A percentile compares a stretch with the other conserved stretches of the same genome.
These are phyloP conservation scores for Boletus sp. DNA, from an alignment of 768 basidiomycete species.

Conservation along the genomic window DNA sequence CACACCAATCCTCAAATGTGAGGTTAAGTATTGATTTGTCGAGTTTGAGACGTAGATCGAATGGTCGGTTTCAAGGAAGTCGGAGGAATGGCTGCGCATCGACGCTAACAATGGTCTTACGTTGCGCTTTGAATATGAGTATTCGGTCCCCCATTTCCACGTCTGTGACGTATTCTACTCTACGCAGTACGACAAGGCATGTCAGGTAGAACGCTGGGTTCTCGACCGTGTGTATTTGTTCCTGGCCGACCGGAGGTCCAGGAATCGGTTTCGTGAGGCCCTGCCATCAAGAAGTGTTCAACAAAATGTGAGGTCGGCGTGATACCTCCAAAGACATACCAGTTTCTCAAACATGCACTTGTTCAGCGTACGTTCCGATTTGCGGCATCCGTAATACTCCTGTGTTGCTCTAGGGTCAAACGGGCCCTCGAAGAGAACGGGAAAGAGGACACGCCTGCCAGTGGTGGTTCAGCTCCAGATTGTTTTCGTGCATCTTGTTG, in stretches of 20 bases:
- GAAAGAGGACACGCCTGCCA: constrained; percentile 57
- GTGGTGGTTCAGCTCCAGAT: constrained; percentile 92
- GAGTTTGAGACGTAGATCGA: constrained; percentile 75
- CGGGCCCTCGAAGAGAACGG: background rate
- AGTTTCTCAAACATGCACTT: constrained; percentile 96
- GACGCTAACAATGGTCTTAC: constrained; percentile 1
- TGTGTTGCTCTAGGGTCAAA: constrained; percentile 29
- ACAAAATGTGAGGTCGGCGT: background rate
- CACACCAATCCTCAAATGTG: constrained; percentile 86
- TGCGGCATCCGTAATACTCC: constrained; percentile 89
- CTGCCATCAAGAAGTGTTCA: constrained; percentile 39
- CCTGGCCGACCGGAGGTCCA: constrained; percentile 76
- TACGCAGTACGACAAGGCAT: constrained; percentile 13
- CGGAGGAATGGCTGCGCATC: constrained; percentile 10
- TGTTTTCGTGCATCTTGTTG: constrained; percentile 90
- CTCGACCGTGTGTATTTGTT: constrained; percentile 85
- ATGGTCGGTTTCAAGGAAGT: constrained; percentile 38
- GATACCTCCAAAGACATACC: constrained; percentile 46
- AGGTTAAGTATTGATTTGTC: constrained; percentile 84
- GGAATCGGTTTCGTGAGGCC: constrained; percentile 91
- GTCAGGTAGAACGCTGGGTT: constrained; percentile 52
- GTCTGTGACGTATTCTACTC: constrained; percentile 12
- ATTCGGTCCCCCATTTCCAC: no score
- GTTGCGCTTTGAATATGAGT: no score
- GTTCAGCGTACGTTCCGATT: constrained; percentile 85